phyloP scores from a whole-genome alignment of 305 asterid species.

The Caryopteris hybrid region DNA sequence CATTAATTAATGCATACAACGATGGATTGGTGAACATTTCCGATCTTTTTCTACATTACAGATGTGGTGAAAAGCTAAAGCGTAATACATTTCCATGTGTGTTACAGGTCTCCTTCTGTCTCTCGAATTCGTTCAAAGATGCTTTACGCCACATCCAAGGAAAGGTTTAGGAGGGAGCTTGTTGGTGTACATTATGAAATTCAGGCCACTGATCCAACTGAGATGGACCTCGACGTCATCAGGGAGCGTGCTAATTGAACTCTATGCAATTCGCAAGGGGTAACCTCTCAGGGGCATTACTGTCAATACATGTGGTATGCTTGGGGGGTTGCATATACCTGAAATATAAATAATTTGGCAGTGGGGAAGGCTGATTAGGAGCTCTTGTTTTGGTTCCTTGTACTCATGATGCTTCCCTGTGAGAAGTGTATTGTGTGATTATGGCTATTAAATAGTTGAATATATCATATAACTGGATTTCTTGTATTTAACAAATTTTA shows the following conservation, averaged over 20 bases:
- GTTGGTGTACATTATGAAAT: slow-evolving; percentile 62
- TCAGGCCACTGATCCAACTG: slow-evolving; percentile 76
- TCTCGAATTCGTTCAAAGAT: slow-evolving; percentile 65
- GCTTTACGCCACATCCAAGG: slow-evolving; percentile 67
- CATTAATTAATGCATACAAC: too few relatives aligned
- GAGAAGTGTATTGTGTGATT: slow-evolving; percentile 16
- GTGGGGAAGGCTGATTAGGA: slow-evolving; percentile 56
- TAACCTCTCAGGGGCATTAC: neutral
- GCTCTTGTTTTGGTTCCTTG: slow-evolving; percentile 27
- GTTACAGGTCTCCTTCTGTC: slow-evolving; percentile 54
- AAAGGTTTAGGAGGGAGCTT: slow-evolving; percentile 60
- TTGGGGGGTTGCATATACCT: neutral
- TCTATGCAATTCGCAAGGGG: neutral
- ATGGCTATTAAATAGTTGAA: slow-evolving; percentile 20
- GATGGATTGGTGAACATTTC: too few relatives aligned
- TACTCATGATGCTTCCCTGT: slow-evolving; percentile 49
- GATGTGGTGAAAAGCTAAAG: neutral
- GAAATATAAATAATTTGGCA: slow-evolving; percentile 31
- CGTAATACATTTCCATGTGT: neutral
- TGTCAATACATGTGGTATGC: slow-evolving; percentile 15
- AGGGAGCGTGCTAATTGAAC: slow-evolving; percentile 47
- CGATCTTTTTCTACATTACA: too few relatives aligned
- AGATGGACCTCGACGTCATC: slow-evolving; percentile 66
- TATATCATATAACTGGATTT: neutral
- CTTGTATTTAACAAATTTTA: neutral